Conservation (phyloP, 768 basidiomycete genomes). For the Chiua virens region DNA sequence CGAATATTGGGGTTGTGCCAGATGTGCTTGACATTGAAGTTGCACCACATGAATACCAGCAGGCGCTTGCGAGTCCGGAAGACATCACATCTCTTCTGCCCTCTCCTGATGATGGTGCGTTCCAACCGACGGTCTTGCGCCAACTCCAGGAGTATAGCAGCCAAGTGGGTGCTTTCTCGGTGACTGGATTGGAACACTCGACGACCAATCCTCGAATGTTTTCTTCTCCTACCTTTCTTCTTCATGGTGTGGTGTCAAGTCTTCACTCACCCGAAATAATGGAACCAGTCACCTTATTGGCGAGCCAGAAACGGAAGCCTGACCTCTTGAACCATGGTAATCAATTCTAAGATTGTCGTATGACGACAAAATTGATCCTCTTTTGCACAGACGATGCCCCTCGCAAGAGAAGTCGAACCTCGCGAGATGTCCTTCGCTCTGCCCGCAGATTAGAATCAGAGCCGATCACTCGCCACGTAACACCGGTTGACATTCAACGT, state of each 20-base stretch:
- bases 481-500: constrained; percentile 18
- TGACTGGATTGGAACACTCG: constrained; percentile 1
- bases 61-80: constrained; percentile 1
- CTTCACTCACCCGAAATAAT: neutral
- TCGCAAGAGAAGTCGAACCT: constrained; percentile 24
- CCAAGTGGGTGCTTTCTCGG: neutral
- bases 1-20: neutral
- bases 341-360: neutral
- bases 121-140: constrained; percentile 9
- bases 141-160: constrained; percentile 20
- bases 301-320: constrained; percentile 12
- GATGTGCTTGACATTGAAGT: neutral
- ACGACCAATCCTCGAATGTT: neutral
- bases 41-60: neutral
- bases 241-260: neutral
- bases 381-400: constrained; percentile 12
- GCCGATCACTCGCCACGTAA: constrained; percentile 24
- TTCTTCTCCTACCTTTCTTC: neutral
- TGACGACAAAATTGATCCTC: constrained; percentile 5
- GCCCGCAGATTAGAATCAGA: constrained; percentile 28
- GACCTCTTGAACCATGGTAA: constrained; percentile 2
- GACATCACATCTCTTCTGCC: constrained; percentile 9
- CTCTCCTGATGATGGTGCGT: neutral
- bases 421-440: constrained; percentile 9
- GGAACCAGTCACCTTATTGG: neutral